phyloP scores from a whole-genome alignment of 768 basidiomycete species.

The Porphyrellus cyaneotinctus region DNA sequence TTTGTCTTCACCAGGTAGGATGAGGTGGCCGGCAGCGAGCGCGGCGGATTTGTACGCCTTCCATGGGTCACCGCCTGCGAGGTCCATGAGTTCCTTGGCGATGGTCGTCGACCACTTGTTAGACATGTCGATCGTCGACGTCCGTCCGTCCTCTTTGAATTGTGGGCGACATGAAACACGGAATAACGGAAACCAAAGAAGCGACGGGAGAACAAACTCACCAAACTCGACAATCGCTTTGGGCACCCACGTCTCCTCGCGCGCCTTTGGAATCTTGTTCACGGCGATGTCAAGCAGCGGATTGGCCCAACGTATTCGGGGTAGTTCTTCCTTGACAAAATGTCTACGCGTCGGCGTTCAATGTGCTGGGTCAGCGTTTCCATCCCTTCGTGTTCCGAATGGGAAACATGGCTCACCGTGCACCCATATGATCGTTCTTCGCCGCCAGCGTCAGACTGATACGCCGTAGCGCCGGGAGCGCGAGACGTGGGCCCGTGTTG shows the following conservation, averaged over 20 bases:
- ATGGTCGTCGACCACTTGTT: slow-evolving; percentile 69
- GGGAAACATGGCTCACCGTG: slow-evolving; percentile 45
- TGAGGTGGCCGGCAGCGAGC: slow-evolving; percentile 42
- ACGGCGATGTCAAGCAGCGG: slow-evolving; percentile 61
- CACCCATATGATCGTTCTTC: slow-evolving; percentile 71
- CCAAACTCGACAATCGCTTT: slow-evolving; percentile 60
- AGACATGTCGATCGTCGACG: slow-evolving; percentile 49
- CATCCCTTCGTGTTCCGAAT: too few relatives aligned
- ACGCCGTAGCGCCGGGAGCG: slow-evolving; percentile 44
- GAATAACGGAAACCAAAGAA: neutral
- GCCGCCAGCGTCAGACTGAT: slow-evolving; percentile 52
- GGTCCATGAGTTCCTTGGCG: slow-evolving; percentile 64
- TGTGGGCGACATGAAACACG: neutral
- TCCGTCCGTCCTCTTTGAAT: slow-evolving; percentile 45
- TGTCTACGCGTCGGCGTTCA: slow-evolving; percentile 42
- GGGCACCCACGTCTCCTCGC: slow-evolving; percentile 55
- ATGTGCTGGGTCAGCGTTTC: neutral
- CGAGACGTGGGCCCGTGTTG: slow-evolving; percentile 48
- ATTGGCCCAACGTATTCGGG: slow-evolving; percentile 74
- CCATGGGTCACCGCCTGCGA: slow-evolving; percentile 60
- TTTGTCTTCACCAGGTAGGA: slow-evolving; percentile 43
- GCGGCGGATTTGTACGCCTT: slow-evolving; percentile 49
- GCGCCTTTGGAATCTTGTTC: slow-evolving; percentile 48
- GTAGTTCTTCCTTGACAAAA: slow-evolving; percentile 76
- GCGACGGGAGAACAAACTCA: slow-evolving; percentile 41